Percentiles rank a stretch among this genome's conserved stretches.
These are phyloP conservation scores for Glaciozyma martinii DNA, from an alignment of 768 basidiomycete species.

Conservation along the genomic window DNA sequence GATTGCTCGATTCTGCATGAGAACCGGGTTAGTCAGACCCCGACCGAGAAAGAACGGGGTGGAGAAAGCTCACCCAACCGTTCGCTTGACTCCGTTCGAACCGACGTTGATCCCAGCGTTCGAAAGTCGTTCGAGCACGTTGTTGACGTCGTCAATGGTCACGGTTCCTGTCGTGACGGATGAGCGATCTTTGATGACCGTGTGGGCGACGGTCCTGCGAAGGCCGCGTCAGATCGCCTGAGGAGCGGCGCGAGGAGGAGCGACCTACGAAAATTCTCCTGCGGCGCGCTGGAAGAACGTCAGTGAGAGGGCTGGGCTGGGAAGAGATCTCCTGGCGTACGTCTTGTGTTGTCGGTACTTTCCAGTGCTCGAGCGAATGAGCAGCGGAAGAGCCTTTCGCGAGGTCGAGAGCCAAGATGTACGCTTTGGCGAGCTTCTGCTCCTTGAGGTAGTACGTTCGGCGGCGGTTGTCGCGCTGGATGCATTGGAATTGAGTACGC, in stretches of 20 bases:
- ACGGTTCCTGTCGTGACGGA: conserved; percentile 54
- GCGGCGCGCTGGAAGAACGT: conserved; percentile 13
- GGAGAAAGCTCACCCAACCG: conserved; percentile 43
- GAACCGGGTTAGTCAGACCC: neutral
- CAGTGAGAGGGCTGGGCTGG: neutral
- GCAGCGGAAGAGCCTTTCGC: conserved; percentile 44
- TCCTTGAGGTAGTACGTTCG: conserved; percentile 91
- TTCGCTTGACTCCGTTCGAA: conserved; percentile 7
- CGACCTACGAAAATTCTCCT: conserved; percentile 21
- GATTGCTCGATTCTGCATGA: conserved; percentile 59
- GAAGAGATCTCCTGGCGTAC: neutral
- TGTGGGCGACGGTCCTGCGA: conserved; percentile 60
- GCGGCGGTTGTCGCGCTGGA: conserved; percentile 84
- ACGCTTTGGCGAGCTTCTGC: conserved; percentile 82
- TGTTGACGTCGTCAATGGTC: conserved; percentile 75
- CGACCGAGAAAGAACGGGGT: neutral
- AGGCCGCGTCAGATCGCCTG: conserved; percentile 29
- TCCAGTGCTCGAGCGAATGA: conserved; percentile 68
- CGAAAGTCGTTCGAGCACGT: conserved; percentile 66
- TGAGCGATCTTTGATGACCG: conserved; percentile 74
- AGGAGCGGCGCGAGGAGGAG: neutral
- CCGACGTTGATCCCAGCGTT: conserved; percentile 31
- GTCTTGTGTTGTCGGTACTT: conserved; percentile 36
- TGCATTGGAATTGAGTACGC: neutral
- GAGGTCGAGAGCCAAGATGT: conserved; percentile 80